Evolutionary conservation across 208 protist species (phyloP), one percentile per base, ranked within the genome.

Genomic region (Blechomonas ayalai): DNA sequence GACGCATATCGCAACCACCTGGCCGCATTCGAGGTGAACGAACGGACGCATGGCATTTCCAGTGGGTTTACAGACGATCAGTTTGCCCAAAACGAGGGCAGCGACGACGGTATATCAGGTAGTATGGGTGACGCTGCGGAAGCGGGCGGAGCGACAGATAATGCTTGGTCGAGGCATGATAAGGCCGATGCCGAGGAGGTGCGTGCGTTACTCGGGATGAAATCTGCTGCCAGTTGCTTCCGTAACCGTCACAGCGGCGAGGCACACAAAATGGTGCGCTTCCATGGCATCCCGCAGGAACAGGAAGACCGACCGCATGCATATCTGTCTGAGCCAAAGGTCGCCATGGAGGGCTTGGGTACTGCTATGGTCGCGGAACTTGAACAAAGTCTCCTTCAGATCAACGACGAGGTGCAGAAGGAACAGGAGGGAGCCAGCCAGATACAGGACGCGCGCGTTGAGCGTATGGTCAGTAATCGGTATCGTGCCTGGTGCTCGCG

Each of bases 401-500:
- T 56, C 18, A 39, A 56, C 16, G 15, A 35, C 10, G 50, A 56
- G 13, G 38, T 42, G 4, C 16, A 16, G n/a, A 31, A 33, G 26
- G 50, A 56, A 23, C 19, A 28, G 4, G 24, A 39, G 18, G 24
- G 33, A 18, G 38, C 15, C 6, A 35, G 26, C 6, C 50, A 42
- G 18, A 15, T 19, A 12, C 10, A 28, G 10, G 33, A 45, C 8
- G 25, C 50, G n/a, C 20, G 18, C 5, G 31, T 39, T 7, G 50
- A 48, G 9, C 50, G 38, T 27, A 45, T 33, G 34, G 25, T 56
- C 6, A 48, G 6, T 15, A 48, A 16, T 18, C n/a, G 31, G 13
- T 56, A 56, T 39, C 34, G 50, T 16, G 10, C 34, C n/a, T 12
- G 31, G 50, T 56, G 50, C 38, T 45, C 16, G 12, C 31, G 28